Base-by-base conservation (phyloP, 495 filamentous ascomycete species). In the Xylaria castorea region DNA sequence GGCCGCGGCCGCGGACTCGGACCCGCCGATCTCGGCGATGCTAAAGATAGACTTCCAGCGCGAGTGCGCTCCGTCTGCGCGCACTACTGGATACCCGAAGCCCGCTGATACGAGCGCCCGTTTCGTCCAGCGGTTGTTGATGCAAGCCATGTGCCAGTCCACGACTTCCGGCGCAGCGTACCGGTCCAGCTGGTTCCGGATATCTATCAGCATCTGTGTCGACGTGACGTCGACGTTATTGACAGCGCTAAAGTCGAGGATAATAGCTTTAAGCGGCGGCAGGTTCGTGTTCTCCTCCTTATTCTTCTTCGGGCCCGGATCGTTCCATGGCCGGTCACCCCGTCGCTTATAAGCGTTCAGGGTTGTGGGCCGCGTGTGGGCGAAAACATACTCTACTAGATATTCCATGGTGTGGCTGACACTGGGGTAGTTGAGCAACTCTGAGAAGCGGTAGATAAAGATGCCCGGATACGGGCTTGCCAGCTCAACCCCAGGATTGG, bases 91-190 rank as follows among this genome's bases (percentile, higher is more conserved):
- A 82, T 91, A 97, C 1, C 96, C 96, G 81, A 99, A 99, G 44
- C 97, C 96, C 16, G 93, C 97, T 22, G 92, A 88, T n/a, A 91
- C 91, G 27, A 99, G 91, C 18, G 93, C 96, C 20, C 96, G 93
- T 84, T 98, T 99, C 42, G 96, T 96, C 96, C 96, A 99, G 71
- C 95, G 91, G 85, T 97, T 98, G 85, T 91, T 95, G 86, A 99
- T 93, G 82, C 91, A 91, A 16, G 94, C 93, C 73, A 99, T 92
- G 81, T 99, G 96, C 94, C 96, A 98, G 77, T 99, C 94, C 7
- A 99, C 94, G 8, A 89, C 85, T 14, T 94, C 91, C 0, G 96
- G 96, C 0, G 91, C 81, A 20, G 93, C 89, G 79, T 97, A 97
- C 18, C 91, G 88, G 81, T 98, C 96, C 27, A 99, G 90, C 79